A percentile compares a stretch with the other conserved stretches of the same genome.
Evolutionary conservation across 331 rosid genomes (phyloP).

Genomic region (Malus hybrid): DNA sequence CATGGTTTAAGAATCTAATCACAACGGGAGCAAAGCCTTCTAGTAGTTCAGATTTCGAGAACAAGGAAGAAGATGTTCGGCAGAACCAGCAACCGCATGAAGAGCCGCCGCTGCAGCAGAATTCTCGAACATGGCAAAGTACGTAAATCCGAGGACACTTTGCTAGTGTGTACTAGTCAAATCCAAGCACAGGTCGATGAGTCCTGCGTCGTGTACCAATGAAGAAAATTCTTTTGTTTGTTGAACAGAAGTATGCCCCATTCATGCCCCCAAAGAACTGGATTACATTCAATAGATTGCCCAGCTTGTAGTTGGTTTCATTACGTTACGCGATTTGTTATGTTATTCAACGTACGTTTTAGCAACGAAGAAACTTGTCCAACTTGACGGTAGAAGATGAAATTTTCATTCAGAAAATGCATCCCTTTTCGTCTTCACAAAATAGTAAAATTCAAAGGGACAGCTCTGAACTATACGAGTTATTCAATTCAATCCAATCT

Average conservation of each 20-base stretch:
- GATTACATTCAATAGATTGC: background rate
- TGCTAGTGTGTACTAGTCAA: constrained; percentile 6
- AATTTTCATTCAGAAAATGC: no score
- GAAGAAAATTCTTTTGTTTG: constrained; percentile 23
- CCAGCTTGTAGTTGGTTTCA: background rate
- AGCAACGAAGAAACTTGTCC: no score
- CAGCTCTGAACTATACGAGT: no score
- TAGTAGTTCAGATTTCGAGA: constrained; percentile 61
- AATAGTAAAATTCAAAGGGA: no score
- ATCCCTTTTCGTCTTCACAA: no score
- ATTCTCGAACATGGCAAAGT: constrained; percentile 26
- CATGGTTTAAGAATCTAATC: constrained; percentile 76
- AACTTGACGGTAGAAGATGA: no score
- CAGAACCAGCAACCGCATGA: constrained; percentile 26
- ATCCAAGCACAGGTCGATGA: constrained; percentile 13
- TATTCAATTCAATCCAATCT: no score
- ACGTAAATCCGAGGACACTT: constrained; percentile 2
- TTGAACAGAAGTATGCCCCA: background rate
- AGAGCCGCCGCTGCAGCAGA: constrained; percentile 26
- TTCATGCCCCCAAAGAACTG: constrained; percentile 5
- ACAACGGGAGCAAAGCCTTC: constrained; percentile 80
- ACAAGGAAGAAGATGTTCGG: constrained; percentile 29
- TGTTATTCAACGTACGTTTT: no score
- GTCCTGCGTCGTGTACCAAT: constrained; percentile 25
- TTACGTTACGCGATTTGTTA: background rate